Conservation (phyloP, 1,139 yeast genomes). For the Taphrina flavorubra region DNA sequence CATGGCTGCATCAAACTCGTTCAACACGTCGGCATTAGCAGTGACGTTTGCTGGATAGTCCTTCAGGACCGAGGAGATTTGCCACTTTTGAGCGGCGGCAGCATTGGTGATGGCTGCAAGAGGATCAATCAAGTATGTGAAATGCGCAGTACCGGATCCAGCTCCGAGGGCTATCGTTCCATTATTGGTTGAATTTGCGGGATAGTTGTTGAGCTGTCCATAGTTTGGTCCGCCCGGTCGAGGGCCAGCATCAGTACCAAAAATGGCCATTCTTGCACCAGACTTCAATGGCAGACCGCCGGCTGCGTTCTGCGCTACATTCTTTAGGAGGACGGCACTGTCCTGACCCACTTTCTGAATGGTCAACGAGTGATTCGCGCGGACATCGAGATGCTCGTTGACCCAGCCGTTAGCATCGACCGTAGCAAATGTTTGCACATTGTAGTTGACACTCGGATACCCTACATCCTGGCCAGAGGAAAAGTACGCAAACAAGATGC, state of each 20-base stretch:
- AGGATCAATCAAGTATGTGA: constrained; percentile 64
- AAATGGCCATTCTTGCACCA: constrained; percentile 59
- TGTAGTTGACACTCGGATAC: constrained; percentile 19
- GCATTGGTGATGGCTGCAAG: constrained; percentile 50
- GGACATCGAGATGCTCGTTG: constrained; percentile 62
- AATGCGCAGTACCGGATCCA: constrained; percentile 60
- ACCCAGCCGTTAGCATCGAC: constrained; percentile 49
- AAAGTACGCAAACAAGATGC: constrained; percentile 66
- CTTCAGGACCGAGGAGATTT: constrained; percentile 47
- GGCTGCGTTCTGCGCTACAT: constrained; percentile 55
- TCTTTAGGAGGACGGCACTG: constrained; percentile 61
- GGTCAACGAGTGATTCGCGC: constrained; percentile 54
- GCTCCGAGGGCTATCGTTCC: constrained; percentile 50
- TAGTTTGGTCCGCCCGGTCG: constrained; percentile 54
- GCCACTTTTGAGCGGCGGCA: constrained; percentile 42
- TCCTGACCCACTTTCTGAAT: constrained; percentile 62
- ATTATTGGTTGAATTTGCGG: constrained; percentile 43
- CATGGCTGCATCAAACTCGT: constrained; percentile 56
- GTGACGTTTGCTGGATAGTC: constrained; percentile 49
- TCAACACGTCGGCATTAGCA: neutral
- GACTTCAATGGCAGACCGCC: constrained; percentile 60
- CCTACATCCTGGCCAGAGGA: constrained; percentile 47
- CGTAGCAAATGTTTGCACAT: neutral
- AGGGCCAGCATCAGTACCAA: constrained; percentile 51
- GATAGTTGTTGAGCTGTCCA: constrained; percentile 48